Conservation (phyloP, 306 rosid species). For the Prunus salicina region DNA sequence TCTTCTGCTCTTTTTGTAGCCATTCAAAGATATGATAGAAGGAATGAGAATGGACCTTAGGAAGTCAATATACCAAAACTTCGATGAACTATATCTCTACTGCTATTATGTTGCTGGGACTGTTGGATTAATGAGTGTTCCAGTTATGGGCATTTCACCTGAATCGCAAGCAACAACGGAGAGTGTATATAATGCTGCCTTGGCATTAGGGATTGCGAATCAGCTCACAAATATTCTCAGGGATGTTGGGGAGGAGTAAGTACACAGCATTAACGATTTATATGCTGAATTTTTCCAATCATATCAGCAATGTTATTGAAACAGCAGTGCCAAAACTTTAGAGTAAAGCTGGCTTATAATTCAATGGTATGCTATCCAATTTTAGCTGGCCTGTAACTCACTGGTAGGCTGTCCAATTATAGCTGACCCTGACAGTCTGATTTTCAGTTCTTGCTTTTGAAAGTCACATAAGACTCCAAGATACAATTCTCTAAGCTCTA, state of each 20-base stretch:
- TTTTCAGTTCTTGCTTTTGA: neutral
- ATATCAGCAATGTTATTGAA: neutral
- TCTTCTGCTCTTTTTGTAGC: conserved; percentile 38
- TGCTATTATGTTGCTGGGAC: conserved; percentile 98
- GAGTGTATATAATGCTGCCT: conserved; percentile 78
- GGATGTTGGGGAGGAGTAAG: conserved; percentile 98
- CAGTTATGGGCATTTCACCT: conserved; percentile 83
- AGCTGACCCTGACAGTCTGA: neutral
- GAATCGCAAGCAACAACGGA: conserved; percentile 77
- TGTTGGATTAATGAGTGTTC: conserved; percentile 96
- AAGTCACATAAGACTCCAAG: neutral
- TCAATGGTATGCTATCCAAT: neutral
- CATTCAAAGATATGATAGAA: conserved; percentile 92
- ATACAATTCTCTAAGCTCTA: neutral
- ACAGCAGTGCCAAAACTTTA: neutral
- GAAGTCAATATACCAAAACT: conserved; percentile 73
- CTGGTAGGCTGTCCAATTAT: too few relatives aligned
- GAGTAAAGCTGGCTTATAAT: neutral
- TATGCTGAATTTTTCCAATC: neutral
- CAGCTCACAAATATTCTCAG: conserved; percentile 94
- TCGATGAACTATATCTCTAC: conserved; percentile 87
- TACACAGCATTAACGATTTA: neutral
- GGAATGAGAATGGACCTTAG: conserved; percentile 90
- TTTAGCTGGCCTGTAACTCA: too few relatives aligned
- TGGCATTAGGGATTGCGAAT: conserved; percentile 90